phyloP scores from a whole-genome alignment of 257 asterid species.

The Ballota nigra region DNA sequence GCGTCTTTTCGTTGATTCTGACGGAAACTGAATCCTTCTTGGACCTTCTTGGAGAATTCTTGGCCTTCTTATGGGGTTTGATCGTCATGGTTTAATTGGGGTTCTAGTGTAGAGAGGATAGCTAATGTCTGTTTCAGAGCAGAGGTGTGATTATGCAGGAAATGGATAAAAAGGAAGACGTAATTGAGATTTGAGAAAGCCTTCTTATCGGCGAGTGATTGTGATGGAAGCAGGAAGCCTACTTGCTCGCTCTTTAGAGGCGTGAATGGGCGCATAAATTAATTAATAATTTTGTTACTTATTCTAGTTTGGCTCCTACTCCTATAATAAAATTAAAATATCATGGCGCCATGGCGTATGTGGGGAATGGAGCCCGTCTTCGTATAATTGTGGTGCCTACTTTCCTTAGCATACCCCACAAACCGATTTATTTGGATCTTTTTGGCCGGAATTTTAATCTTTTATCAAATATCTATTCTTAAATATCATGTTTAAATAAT shows the following conservation, averaged over 20 bases:
- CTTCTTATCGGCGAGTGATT: conserved; percentile 32
- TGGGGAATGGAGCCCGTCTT: conserved; percentile 33
- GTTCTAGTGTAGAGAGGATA: too few species aligned
- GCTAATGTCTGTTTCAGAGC: too few species aligned
- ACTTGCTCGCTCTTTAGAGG: background rate
- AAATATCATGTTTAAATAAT: too few species aligned
- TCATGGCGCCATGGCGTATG: conserved; percentile 26
- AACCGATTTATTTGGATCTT: background rate
- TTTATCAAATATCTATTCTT: too few species aligned
- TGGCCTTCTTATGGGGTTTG: conserved; percentile 18
- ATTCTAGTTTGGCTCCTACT: background rate
- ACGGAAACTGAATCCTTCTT: conserved; percentile 30
- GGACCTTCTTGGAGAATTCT: conserved; percentile 8
- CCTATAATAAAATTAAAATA: conserved; percentile 8
- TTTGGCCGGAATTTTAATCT: too few species aligned
- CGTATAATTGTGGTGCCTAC: background rate
- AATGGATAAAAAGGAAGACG: conserved; percentile 24
- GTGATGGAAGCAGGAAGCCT: conserved; percentile 18
- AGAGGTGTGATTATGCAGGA: background rate
- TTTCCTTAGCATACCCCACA: background rate
- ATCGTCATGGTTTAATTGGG: conserved; percentile 27
- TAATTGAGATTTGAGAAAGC: background rate
- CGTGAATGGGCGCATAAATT: conserved; percentile 18
- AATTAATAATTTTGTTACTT: background rate
- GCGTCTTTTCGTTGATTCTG: conserved; percentile 30